Evolutionary conservation across 805 yeast genomes (phyloP).

Genomic region (Starmerella khaoyaiensis): DNA sequence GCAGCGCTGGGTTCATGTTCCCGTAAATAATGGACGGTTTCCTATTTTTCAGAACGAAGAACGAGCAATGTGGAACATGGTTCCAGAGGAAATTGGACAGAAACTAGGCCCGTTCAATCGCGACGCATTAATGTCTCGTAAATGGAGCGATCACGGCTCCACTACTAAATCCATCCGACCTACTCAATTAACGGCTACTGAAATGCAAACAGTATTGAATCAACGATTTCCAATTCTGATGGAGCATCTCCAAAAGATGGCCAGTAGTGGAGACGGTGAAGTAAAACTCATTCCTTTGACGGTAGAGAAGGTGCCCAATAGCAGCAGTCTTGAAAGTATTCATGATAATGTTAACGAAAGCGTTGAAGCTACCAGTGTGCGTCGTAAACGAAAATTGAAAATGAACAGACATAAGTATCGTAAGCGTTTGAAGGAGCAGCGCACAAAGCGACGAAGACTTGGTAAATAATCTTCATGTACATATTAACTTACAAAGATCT

Average conservation of each 20-base stretch:
- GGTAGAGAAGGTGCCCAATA: slow-evolving; percentile 2
- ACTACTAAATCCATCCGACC: not conserved
- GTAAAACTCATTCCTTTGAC: slow-evolving; percentile 12
- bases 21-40: slow-evolving; percentile 5
- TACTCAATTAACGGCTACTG: slow-evolving; percentile 1
- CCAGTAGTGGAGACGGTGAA: slow-evolving; percentile 9
- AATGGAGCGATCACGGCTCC: not conserved
- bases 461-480: slow-evolving; percentile 17
- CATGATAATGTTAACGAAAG: slow-evolving; percentile 15
- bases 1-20: slow-evolving; percentile 22
- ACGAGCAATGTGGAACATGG: slow-evolving; percentile 11
- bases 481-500: too few species aligned
- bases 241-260: slow-evolving; percentile 12
- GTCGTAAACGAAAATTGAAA: slow-evolving; percentile 61
- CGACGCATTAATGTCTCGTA: slow-evolving; percentile 3
- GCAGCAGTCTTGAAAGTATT: too few species aligned
- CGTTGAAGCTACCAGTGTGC: slow-evolving; percentile 28
- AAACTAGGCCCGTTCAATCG: slow-evolving; percentile 29
- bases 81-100: slow-evolving; percentile 31
- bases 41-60: slow-evolving; percentile 9
- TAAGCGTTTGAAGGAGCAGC: slow-evolving; percentile 91
- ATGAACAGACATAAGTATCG: slow-evolving; percentile 96
- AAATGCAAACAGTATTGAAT: slow-evolving; percentile 5
- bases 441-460: slow-evolving; percentile 32
- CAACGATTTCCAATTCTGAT: slow-evolving; percentile 8